Base-by-base conservation (phyloP, 768 basidiomycete genomes). In the Kwoniella dendrophila region DNA sequence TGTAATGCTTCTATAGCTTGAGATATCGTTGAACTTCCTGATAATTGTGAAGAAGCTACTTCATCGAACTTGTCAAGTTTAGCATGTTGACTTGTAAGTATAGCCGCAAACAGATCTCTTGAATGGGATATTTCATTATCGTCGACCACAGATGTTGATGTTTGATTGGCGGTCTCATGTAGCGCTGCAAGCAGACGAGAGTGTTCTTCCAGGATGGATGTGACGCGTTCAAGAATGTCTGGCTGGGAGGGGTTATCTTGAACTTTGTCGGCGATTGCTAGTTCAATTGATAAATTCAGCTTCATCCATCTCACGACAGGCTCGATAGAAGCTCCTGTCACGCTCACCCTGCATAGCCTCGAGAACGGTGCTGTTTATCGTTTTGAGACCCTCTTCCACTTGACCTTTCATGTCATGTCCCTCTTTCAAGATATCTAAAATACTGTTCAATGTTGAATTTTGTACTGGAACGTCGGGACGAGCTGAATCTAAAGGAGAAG, bases 21-120 rank as follows among this genome's bases (percentile, higher is more conserved):
- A 26, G 22, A 27, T 16, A 63, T 32, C 5, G 22, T 24, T n/a
- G 18, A 4, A 3, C 33, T n/a, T 16, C 49, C 61, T 0, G 34
- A 36, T 18, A 27, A 36, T 7, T 49, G 54, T 20, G 34, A 12
- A 2, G 53, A 50, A 14, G 62, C 43, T 48, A 58, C 45, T 20
- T 59, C 63, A 29, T 58, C 56, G n/a, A 59, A 59, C 32, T 59
- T 64, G 20, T 27, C 18, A 4, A 55, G 33, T 26, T 59, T 64
- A 18, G 63, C 63, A 54, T 59, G 62, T 53, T 63, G 62, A 2
- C 62, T 56, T 32, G 62, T 52, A 4, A 63, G 22, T 18, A 63
- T 57, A 5, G 55, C 62, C 16, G 44, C 40, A 22, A 63, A 47
- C 26, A 63, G 26, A 12, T 63, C 62, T 29, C 44, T n/a, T 10